Percentiles rank a stretch among this genome's conserved stretches.
Conservation (phyloP, 1,139 yeast species). For the Yamadazyma friedrichii region DNA sequence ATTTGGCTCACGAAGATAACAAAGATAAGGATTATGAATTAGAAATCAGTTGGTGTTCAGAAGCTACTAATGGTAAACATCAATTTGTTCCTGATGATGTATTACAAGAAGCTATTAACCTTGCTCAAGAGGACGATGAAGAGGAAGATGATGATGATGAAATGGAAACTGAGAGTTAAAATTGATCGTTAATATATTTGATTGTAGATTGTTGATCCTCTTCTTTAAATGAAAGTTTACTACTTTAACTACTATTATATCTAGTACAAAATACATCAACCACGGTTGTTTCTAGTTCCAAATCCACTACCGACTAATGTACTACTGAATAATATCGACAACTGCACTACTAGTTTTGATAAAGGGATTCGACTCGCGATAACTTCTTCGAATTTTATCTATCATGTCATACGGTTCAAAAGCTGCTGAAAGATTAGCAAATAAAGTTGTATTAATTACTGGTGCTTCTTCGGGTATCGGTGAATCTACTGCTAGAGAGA, state of each 20-base stretch:
- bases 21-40: conserved; percentile 96
- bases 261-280: too few species aligned
- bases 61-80: conserved; percentile 81
- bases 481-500: conserved; percentile 71
- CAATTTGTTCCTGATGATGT: conserved; percentile 75
- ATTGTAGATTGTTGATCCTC: too few species aligned
- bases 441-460: conserved; percentile 34
- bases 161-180: conserved; percentile 10
- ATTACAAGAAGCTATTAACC: conserved; percentile 76
- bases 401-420: conserved; percentile 41
- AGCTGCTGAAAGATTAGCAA: conserved; percentile 45
- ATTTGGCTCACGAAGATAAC: conserved; percentile 94
- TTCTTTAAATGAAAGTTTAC: too few species aligned
- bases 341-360: too few species aligned
- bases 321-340: too few species aligned
- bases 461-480: conserved; percentile 57
- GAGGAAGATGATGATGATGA: conserved; percentile 64
- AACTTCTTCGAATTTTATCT: neutral
- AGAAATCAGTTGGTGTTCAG: conserved; percentile 85
- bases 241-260: too few species aligned
- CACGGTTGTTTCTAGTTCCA: too few species aligned
- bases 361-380: too few species aligned
- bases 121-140: conserved; percentile 80
- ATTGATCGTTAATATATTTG: too few species aligned
- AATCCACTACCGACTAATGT: too few species aligned